phyloP scores from a whole-genome alignment of 352 stramenopile genomes.

The Globisporangium echinulatum region DNA sequence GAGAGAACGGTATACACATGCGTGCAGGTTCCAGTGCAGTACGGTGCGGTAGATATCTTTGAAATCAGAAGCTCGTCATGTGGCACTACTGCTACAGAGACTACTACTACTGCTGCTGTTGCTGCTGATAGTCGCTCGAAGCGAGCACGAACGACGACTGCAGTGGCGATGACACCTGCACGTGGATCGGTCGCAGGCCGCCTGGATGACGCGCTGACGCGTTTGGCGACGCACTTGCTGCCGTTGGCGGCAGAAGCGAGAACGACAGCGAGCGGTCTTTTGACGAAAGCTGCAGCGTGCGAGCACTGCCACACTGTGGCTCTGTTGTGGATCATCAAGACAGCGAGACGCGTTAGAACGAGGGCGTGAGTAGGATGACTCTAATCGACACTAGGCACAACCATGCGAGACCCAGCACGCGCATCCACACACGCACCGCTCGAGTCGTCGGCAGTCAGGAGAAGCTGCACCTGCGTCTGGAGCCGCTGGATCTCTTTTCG shows the following conservation, averaged over 20 bases:
- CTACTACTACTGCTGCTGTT: background rate
- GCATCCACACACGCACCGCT: conserved; percentile 2
- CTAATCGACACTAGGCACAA: background rate
- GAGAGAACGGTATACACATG: no score
- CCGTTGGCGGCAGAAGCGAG: background rate
- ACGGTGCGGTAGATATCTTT: background rate
- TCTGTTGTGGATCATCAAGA: background rate
- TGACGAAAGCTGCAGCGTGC: background rate
- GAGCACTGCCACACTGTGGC: background rate
- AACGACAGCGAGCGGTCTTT: background rate
- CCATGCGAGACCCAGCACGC: no score
- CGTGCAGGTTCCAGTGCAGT: background rate
- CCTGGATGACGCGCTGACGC: conserved; percentile 12
- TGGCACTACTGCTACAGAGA: background rate
- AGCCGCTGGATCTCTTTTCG: conserved; percentile 64
- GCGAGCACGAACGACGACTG: conserved; percentile 51
- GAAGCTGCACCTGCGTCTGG: conserved; percentile 55
- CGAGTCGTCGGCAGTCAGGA: conserved; percentile 31
- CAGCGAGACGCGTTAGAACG: conserved; percentile 1
- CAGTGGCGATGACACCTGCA: conserved; percentile 10
- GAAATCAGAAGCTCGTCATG: no score
- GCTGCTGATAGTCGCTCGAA: conserved; percentile 12
- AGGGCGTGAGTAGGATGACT: background rate
- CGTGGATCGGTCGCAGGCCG: conserved; percentile 17
- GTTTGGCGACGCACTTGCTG: background rate